These are phyloP conservation scores for Mycena latifolia DNA, from an alignment of 768 basidiomycete genomes.

Conservation along the genomic window DNA sequence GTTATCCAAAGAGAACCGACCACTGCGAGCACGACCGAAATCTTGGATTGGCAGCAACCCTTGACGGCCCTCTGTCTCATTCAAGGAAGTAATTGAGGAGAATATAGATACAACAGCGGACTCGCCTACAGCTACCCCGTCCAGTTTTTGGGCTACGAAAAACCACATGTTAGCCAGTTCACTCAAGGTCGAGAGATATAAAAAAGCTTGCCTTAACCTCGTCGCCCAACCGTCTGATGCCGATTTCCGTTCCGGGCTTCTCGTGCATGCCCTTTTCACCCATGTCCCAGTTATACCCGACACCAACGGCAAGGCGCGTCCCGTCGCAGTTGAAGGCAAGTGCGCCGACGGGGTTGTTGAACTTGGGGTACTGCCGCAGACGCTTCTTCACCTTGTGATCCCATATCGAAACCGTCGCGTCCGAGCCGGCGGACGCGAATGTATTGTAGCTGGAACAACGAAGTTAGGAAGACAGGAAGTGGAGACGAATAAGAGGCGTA, in stretches of 20 bases:
- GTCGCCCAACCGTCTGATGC: constrained; percentile 75
- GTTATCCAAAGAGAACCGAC: too few relatives aligned
- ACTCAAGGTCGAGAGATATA: neutral
- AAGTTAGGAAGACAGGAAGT: neutral
- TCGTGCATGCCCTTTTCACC: constrained; percentile 80
- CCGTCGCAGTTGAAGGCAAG: constrained; percentile 90
- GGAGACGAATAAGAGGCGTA: constrained; percentile 49
- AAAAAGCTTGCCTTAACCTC: constrained; percentile 78
- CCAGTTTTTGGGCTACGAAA: constrained; percentile 45
- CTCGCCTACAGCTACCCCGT: constrained; percentile 38
- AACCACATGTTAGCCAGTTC: neutral
- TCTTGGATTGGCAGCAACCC: neutral
- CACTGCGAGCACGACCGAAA: neutral
- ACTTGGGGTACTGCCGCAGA: constrained; percentile 90
- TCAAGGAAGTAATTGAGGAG: neutral
- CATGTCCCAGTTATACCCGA: constrained; percentile 93
- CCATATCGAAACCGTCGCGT: constrained; percentile 96
- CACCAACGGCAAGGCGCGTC: constrained; percentile 83
- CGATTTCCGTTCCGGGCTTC: constrained; percentile 71
- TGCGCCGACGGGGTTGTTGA: constrained; percentile 78
- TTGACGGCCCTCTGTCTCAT: constrained; percentile 8
- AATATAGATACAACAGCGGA: constrained; percentile 32
- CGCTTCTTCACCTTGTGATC: constrained; percentile 98
- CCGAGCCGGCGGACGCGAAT: constrained; percentile 95
- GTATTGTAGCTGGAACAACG: constrained; percentile 78